Percentiles rank a stretch among this genome's conserved stretches.
Conservation (phyloP, 75 land plant species). For the Isoetes taiwanensis region DNA sequence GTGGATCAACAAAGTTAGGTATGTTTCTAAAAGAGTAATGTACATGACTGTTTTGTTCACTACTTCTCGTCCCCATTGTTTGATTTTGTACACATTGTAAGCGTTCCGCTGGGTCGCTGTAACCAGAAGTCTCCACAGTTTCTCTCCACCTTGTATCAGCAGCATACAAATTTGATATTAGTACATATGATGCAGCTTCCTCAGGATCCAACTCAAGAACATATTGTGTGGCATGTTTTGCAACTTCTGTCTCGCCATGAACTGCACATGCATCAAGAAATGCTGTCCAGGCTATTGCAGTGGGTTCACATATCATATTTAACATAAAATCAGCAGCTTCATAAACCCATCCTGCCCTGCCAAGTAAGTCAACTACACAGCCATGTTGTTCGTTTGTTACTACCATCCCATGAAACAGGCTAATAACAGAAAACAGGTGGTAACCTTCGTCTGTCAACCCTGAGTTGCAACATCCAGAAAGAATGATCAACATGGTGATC, state of each 20-base stretch:
- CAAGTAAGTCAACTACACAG: conserved; percentile 21
- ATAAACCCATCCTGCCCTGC: conserved; percentile 16
- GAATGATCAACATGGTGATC: background rate
- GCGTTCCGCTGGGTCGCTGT: too few relatives aligned
- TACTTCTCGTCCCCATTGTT: too few relatives aligned
- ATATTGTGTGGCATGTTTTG: background rate
- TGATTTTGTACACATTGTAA: too few relatives aligned
- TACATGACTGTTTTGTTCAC: too few relatives aligned
- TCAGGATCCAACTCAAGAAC: conserved; percentile 12
- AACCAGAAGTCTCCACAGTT: too few relatives aligned
- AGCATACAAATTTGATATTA: conserved; percentile 22
- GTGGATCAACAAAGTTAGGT: too few relatives aligned
- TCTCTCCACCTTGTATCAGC: too few relatives aligned
- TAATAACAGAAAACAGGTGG: conserved; percentile 17
- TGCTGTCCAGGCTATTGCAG: conserved; percentile 6
- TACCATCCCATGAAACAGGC: conserved; percentile 1
- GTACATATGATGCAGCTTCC: conserved; percentile 11
- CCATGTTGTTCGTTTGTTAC: conserved; percentile 18
- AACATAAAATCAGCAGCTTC: too few relatives aligned
- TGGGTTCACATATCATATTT: conserved; percentile 20
- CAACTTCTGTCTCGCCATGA: conserved; percentile 8
- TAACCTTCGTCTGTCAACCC: too few relatives aligned
- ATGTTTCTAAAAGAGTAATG: too few relatives aligned
- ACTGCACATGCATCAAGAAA: conserved; percentile 16
- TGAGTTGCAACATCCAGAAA: conserved; percentile 10